Evolutionary conservation across 495 filamentous ascomycete species (phyloP), one percentile per base, ranked within the genome.

Genomic region (Daldinia caldariorum): DNA sequence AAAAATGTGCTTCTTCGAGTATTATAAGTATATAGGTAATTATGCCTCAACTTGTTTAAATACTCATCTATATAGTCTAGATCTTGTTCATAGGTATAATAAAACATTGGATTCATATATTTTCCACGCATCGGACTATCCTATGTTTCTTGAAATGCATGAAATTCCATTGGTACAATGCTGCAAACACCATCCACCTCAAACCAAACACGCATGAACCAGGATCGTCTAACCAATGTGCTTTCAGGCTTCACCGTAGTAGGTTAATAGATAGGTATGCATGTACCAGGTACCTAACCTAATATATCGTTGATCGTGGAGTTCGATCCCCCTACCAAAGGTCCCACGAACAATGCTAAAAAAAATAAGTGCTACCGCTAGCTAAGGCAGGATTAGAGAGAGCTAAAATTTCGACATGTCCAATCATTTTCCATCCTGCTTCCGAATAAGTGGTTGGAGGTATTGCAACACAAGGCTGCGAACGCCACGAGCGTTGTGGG

Each of bases 401-500:
- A 37, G 45, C 18, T 7, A 14, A 6, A 35, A 1, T n/a, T 38
- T 7, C 5, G 12, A 14, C 5, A 16, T 39, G 18, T 14, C 22
- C 31, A 2, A 20, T 41, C 49, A 59, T 7, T 56, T 53, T 2
- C 12, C 38, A 14, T 34, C 13, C 34, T 58, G 20, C 6, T 39
- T 57, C 32, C 56, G 38, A 34, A 75, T 43, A 45, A 6, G 50
- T n/a, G 73, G 67, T 49, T 16, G 32, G 3, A 73, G 29, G 45
- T 70, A 75, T 3, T 29, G 49, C 12, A 70, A 22, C 13, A 73
- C 66, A 18, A 37, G 12, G 9, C 65, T 53, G 32, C 67, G 73
- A 56, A 72, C 70, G 4, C 67, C 67, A 7, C 39, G 58, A 10
- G 51, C 50, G 12, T 73, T 63, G 54, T 75, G 73, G 1, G 51